phyloP scores from a whole-genome alignment of 140 eudicot species.

The Cichorium intybus region DNA sequence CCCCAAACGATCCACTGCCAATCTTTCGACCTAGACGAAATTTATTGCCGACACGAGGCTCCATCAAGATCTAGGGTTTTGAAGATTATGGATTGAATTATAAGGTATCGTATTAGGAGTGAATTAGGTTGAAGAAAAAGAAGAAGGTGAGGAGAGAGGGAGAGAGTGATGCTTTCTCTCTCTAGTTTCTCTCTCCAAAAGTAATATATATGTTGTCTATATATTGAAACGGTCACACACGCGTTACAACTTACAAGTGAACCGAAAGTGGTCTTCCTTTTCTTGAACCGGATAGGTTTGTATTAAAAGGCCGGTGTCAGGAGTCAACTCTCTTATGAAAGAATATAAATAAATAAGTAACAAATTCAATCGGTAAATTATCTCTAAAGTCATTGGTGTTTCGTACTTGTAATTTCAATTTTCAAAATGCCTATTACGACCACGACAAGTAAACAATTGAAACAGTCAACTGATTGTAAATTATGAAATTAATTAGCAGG shows the following conservation, averaged over 20 bases:
- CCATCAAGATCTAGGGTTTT: slow-evolving; percentile 44
- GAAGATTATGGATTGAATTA: slow-evolving; percentile 3
- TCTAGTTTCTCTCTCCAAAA: slow-evolving; percentile 24
- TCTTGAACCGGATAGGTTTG: slow-evolving; percentile 30
- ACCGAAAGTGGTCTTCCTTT: slow-evolving; percentile 10
- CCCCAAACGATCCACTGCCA: slow-evolving; percentile 46
- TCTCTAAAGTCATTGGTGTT: too few species aligned
- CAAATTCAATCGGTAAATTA: not conserved
- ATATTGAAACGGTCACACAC: slow-evolving; percentile 23
- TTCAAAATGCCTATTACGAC: too few species aligned
- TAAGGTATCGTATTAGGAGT: slow-evolving; percentile 19
- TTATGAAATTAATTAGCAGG: too few species aligned
- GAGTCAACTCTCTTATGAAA: slow-evolving; percentile 3
- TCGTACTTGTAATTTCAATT: too few species aligned
- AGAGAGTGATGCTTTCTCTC: slow-evolving; percentile 19
- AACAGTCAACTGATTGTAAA: too few species aligned
- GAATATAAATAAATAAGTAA: not conserved
- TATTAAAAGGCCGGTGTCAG: slow-evolving; percentile 27
- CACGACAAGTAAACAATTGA: too few species aligned
- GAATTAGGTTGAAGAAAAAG: slow-evolving; percentile 23
- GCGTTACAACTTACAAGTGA: slow-evolving; percentile 13
- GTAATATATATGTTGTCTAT: slow-evolving; percentile 1
- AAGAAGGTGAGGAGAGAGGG: slow-evolving; percentile 11
- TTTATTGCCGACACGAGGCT: slow-evolving; percentile 46
- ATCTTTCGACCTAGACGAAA: slow-evolving; percentile 41